Conservation (phyloP, 495 filamentous ascomycete species). For the Letharia columbiana region DNA sequence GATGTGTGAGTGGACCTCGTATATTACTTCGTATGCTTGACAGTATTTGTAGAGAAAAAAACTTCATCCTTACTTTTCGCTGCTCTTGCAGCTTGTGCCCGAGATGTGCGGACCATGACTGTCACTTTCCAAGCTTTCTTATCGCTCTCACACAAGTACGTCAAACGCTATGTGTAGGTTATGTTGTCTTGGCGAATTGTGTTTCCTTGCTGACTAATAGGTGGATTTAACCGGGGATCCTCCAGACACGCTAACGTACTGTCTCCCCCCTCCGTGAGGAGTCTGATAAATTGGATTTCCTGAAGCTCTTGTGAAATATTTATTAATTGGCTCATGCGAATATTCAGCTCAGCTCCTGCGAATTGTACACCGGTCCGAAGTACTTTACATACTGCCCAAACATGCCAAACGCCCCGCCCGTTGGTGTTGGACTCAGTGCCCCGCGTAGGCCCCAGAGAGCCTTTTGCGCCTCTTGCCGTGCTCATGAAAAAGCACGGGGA, state of each 20-base stretch:
- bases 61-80: conserved; percentile 33
- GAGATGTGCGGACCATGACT: conserved; percentile 41
- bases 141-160: too few relatives aligned
- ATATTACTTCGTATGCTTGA: background rate
- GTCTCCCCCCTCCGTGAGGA: too few relatives aligned
- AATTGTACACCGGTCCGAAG: too few relatives aligned
- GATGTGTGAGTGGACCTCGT: background rate
- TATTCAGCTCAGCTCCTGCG: too few relatives aligned
- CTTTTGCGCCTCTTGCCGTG: background rate
- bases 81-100: conserved; percentile 43
- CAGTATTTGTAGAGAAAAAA: conserved; percentile 10
- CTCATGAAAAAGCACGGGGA: background rate
- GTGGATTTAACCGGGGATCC: background rate
- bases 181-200: background rate
- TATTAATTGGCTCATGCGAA: too few relatives aligned
- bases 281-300: too few relatives aligned
- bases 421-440: too few relatives aligned
- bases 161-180: background rate
- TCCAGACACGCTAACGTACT: too few relatives aligned
- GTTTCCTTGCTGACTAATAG: background rate
- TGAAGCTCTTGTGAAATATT: too few relatives aligned
- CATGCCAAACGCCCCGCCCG: too few relatives aligned
- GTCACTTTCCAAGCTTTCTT: background rate
- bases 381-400: too few relatives aligned
- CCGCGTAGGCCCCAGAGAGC: background rate